Evolutionary conservation across 768 basidiomycete genomes (phyloP), one percentile per base, ranked within the genome.

Genomic region (Coprinopsis sp.): DNA sequence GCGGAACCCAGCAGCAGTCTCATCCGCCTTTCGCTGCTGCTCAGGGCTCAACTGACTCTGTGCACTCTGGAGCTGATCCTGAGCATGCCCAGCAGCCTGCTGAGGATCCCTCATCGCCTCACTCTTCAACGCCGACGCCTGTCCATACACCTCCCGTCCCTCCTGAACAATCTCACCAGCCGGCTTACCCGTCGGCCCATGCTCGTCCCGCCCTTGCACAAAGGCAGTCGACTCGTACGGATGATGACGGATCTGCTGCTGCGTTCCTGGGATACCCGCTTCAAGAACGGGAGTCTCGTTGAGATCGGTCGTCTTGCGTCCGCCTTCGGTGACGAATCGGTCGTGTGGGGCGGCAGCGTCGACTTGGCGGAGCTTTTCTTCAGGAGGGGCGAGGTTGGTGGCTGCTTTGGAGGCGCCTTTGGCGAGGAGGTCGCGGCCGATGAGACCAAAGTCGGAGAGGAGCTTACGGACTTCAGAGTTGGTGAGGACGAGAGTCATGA

Each of bases 381-480:
- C 62, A 39, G 67, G 56, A 0, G 95, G 95, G 2, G 83, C 80
- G 25, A 92, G 69, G 42, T 62, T 64, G 25, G 79, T 76, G 6
- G 89, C 87, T 11, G 78, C 83, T 58, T 91, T 87, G 54, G 72
- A 63, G 0, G 87, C 83, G 16, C 77, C 78, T 30, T 78, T 83
- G 3, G 89, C 80, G 51, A 95, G 80, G 44, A 96, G 72, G 62
- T 95, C 91, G 33, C 91, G 84, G 0, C 88, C 87, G 39, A 91
- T 81, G 48, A 84, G 62, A 8, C 79, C 76, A 52, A 87, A 82
- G 64, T 92, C 90, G 2, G 81, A 76, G 43, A 94, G 66, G 23
- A 96, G 81, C 63, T 96, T 95, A 57, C 92, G 85, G 24, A 88
- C 85, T 68, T 95, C 89, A 0, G 88, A 85, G 69, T 99, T 99